A percentile compares a stretch with the other conserved stretches of the same genome.
Evolutionary conservation across 108 stramenopile species (phyloP).

Genomic region (Cyclotella atomus): DNA sequence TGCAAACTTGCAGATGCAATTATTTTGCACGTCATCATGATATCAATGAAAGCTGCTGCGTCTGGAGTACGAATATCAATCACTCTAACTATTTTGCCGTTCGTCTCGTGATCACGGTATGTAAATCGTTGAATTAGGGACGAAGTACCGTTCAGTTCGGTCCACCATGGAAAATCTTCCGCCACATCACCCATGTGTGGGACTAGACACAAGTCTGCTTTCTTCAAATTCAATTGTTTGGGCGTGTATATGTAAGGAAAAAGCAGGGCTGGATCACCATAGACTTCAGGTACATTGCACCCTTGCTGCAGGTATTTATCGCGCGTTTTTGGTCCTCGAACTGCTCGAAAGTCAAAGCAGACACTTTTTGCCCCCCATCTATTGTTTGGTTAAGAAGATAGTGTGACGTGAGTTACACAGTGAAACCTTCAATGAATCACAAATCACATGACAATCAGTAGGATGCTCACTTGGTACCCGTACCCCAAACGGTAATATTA

Average conservation of each 20-base stretch:
- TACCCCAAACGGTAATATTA: constrained; percentile 21
- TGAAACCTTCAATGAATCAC: too few species aligned
- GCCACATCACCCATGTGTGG: constrained; percentile 13
- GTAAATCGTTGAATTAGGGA: constrained; percentile 7
- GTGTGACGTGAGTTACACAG: too few species aligned
- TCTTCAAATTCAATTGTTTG: background rate
- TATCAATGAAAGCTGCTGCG: constrained; percentile 11
- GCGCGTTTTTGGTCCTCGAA: constrained; percentile 18
- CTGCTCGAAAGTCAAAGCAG: constrained; percentile 19
- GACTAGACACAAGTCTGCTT: constrained; percentile 9
- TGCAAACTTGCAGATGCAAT: constrained; percentile 20
- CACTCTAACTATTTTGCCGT: background rate
- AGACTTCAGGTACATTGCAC: constrained; percentile 20
- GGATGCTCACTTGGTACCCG: constrained; percentile 11
- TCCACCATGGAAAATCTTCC: constrained; percentile 6
- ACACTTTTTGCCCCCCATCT: constrained; percentile 4
- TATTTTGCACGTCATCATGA: background rate
- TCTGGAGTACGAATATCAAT: constrained; percentile 22
- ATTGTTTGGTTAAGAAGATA: background rate
- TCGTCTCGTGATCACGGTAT: background rate
- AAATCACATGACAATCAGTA: background rate
- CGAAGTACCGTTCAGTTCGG: constrained; percentile 3
- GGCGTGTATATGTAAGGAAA: constrained; percentile 12
- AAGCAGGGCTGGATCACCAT: constrained; percentile 16
- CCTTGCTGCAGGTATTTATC: background rate